These are phyloP conservation scores for Bothia castanella DNA, from an alignment of 1,284 basidiomycete genomes.

Conservation along the genomic window DNA sequence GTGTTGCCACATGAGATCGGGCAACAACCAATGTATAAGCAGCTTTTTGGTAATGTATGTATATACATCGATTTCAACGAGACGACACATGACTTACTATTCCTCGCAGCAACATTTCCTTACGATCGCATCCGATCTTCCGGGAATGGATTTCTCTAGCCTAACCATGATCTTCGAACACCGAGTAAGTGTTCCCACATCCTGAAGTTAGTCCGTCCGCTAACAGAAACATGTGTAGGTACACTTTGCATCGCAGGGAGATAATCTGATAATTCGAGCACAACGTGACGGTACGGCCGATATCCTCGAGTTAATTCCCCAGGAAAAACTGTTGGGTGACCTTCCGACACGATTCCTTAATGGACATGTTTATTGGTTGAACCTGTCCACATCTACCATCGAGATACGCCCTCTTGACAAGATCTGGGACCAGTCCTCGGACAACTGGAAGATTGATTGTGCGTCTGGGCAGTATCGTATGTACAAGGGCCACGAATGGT, in stretches of 20 bases:
- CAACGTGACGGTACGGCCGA: slow-evolving; percentile 1
- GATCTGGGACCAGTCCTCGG: slow-evolving; percentile 22
- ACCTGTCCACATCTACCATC: slow-evolving; percentile 27
- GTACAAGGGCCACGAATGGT: slow-evolving; percentile 14
- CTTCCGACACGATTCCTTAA: slow-evolving; percentile 36
- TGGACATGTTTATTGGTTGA: slow-evolving; percentile 40
- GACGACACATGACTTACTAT: background rate
- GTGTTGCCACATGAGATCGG: slow-evolving; percentile 37
- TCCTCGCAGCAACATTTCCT: slow-evolving; percentile 34
- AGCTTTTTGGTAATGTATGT: slow-evolving; percentile 34
- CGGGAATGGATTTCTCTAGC: slow-evolving; percentile 37
- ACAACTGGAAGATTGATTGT: slow-evolving; percentile 22
- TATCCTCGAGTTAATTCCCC: slow-evolving; percentile 39
- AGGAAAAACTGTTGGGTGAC: slow-evolving; percentile 32
- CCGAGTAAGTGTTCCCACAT: slow-evolving; percentile 17
- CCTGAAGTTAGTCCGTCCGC: too few relatives aligned
- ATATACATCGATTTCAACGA: background rate
- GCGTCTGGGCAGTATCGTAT: slow-evolving; percentile 10
- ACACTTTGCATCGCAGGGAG: slow-evolving; percentile 27
- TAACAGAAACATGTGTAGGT: slow-evolving; percentile 32
- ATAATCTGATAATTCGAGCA: slow-evolving; percentile 33
- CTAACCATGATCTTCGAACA: slow-evolving; percentile 23
- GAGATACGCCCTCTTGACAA: slow-evolving; percentile 37
- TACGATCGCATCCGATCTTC: slow-evolving; percentile 34
- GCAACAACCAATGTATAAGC: slow-evolving; percentile 32